Evolutionary conservation across 2,329 filamentous ascomycete genomes (phyloP).

Genomic region (Alternaria triticina): DNA sequence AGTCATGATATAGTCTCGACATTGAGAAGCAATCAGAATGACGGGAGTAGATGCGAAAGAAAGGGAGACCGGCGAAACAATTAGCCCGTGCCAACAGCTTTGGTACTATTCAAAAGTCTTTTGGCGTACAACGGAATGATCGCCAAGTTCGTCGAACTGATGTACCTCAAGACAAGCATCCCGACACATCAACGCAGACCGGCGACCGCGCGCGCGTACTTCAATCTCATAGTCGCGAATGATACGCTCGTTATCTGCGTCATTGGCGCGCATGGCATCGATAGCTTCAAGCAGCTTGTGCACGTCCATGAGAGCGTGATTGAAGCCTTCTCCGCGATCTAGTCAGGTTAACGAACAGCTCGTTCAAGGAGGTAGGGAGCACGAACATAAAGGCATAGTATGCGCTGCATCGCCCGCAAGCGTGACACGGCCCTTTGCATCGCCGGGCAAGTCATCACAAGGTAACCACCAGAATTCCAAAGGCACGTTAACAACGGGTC

Average conservation of each 20-base stretch:
- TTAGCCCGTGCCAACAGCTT: not conserved
- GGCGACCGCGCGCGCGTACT: not conserved
- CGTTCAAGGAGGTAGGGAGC: not conserved
- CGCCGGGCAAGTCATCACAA: not conserved
- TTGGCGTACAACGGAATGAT: not conserved
- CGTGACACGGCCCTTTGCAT: not conserved
- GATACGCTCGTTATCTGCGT: not conserved
- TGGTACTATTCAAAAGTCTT: not conserved
- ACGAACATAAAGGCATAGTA: not conserved
- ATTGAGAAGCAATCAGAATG: too few relatives aligned
- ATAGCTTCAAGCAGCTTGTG: not conserved
- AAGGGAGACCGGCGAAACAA: too few relatives aligned
- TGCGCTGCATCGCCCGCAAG: not conserved
- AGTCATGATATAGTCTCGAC: too few relatives aligned
- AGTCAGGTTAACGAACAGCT: not conserved
- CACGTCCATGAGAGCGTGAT: not conserved
- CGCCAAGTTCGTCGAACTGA: not conserved
- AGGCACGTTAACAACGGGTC: not conserved
- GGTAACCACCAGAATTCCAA: not conserved
- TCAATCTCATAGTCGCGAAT: not conserved
- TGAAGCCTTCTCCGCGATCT: not conserved
- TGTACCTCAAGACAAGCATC: not conserved
- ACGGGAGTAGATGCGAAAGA: too few relatives aligned
- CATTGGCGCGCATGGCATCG: not conserved
- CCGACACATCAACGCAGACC: not conserved